Percentiles rank a stretch among this genome's conserved stretches.
These are phyloP conservation scores for Hanseniaspora pseudoguilliermondii DNA, from an alignment of 805 yeast genomes.

Conservation along the genomic window DNA sequence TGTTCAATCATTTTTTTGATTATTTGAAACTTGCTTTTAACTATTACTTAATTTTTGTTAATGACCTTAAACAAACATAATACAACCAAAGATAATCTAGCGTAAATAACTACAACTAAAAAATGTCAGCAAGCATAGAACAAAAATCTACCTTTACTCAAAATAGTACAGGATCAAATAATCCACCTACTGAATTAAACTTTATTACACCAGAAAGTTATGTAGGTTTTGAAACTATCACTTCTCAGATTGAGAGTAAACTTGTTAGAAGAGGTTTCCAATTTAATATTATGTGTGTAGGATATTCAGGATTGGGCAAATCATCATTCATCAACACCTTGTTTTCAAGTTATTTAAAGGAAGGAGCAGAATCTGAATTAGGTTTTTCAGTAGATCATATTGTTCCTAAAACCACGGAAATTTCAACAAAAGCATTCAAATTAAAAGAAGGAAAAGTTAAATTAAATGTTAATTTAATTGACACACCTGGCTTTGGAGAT, in stretches of 20 bases:
- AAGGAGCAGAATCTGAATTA: conserved; percentile 37
- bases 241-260: conserved; percentile 87
- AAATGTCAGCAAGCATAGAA: conserved; percentile 8
- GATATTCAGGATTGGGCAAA: conserved; percentile 87
- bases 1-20: not conserved
- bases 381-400: conserved; percentile 35
- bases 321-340: conserved; percentile 83
- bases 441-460: conserved; percentile 78
- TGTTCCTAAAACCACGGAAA: conserved; percentile 74
- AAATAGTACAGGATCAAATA: conserved; percentile 8
- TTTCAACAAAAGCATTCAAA: conserved; percentile 54
- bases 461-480: conserved; percentile 75
- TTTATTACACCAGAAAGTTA: conserved; percentile 49
- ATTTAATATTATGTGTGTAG: conserved; percentile 88
- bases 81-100: conserved; percentile 1
- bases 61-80: not conserved
- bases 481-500: conserved; percentile 97
- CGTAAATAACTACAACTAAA: conserved; percentile 11
- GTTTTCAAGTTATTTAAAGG: conserved; percentile 68
- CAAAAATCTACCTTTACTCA: not conserved
- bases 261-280: conserved; percentile 86
- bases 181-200: not conserved
- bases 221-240: conserved; percentile 94
- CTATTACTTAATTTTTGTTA: not conserved
- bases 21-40: not conserved